Evolutionary conservation across 139 green algal genomes (phyloP).

Genomic region (Chlorella sp.): DNA sequence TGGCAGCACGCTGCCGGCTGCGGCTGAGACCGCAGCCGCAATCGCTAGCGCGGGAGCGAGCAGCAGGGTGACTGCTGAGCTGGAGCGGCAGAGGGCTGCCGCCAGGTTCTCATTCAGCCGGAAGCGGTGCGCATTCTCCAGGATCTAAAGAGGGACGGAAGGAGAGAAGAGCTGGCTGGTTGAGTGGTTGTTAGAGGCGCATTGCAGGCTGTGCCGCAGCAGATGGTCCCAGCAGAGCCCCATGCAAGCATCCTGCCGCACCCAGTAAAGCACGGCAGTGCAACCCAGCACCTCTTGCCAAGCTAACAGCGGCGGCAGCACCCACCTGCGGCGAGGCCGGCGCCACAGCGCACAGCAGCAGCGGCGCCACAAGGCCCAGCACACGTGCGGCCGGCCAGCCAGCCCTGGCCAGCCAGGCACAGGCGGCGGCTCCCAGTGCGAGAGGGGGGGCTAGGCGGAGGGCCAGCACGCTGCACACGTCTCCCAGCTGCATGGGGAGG

Average conservation of each 20-base stretch:
- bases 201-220: too few relatives aligned
- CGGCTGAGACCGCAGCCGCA: neutral
- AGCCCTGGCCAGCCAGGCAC: neutral
- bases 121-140: conserved; percentile 34
- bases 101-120: conserved; percentile 48
- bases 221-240: too few relatives aligned
- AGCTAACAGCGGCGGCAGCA: neutral
- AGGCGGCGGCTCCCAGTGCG: neutral
- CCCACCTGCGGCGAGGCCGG: conserved; percentile 32
- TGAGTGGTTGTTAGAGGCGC: too few relatives aligned
- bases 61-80: neutral
- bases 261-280: neutral
- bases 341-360: conserved; percentile 36
- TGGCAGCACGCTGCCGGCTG: conserved; percentile 11
- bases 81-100: neutral
- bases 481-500: conserved; percentile 11
- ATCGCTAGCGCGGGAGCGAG: conserved; percentile 8
- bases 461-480: conserved; percentile 15
- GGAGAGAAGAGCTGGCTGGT: too few relatives aligned
- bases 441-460: conserved; percentile 38
- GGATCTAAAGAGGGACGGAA: too few relatives aligned
- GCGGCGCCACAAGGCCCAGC: conserved; percentile 20
- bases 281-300: neutral
- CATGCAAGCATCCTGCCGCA: too few relatives aligned
- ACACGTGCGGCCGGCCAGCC: neutral